Conservation (phyloP, 805 yeast species). For the Nakazawaea ishiwadae region DNA sequence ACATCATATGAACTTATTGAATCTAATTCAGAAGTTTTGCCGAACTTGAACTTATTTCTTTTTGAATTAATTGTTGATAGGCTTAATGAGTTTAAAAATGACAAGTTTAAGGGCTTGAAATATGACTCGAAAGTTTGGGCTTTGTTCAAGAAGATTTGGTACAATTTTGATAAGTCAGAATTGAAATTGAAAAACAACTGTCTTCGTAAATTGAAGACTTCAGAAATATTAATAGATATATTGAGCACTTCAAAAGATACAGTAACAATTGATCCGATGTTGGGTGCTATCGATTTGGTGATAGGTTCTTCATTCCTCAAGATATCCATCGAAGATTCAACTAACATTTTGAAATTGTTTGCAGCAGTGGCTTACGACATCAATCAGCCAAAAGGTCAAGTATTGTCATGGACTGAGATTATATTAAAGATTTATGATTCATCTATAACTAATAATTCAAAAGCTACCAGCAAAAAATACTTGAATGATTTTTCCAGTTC, state of each 20-base stretch:
- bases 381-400: no score
- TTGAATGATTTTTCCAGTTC: conserved; percentile 20
- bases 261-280: conserved; percentile 19
- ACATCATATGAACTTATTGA: conserved; percentile 30
- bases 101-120: conserved; percentile 38
- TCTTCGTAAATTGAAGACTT: conserved; percentile 37
- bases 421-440: conserved; percentile 17
- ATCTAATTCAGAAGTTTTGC: conserved; percentile 37
- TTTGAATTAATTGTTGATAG: conserved; percentile 60
- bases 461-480: conserved; percentile 17
- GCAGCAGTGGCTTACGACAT: no score
- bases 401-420: conserved; percentile 22
- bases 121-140: conserved; percentile 43
- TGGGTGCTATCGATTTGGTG: conserved; percentile 15
- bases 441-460: conserved; percentile 5
- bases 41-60: conserved; percentile 49
- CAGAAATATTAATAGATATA: conserved; percentile 28
- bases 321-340: conserved; percentile 12
- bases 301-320: conserved; percentile 17
- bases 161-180: conserved; percentile 15
- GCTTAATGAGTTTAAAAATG: conserved; percentile 37
- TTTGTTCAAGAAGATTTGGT: conserved; percentile 34
- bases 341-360: conserved; percentile 1
- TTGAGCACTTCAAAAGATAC: conserved; percentile 18
- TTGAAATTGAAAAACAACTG: conserved; percentile 31